These are phyloP conservation scores for Conringia planisiliqua DNA, from an alignment of 345 rosid species.

Conservation along the genomic window DNA sequence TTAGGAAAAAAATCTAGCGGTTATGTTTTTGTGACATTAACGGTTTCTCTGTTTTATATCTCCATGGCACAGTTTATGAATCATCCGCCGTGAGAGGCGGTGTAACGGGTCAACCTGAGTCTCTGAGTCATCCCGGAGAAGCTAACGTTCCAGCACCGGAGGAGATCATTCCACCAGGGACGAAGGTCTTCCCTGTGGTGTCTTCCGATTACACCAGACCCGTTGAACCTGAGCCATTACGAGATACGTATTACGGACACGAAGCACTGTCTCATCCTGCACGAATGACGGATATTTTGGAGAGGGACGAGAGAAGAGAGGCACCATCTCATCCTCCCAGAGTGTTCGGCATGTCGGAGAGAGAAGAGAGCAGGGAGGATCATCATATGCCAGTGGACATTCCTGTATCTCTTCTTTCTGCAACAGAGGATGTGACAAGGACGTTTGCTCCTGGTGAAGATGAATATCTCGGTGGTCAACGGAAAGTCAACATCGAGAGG, in stretches of 20 bases:
- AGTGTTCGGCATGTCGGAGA: background rate
- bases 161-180: constrained; percentile 27
- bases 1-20: background rate
- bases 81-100: constrained; percentile 24
- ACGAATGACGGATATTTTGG: background rate
- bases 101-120: constrained; percentile 26
- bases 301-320: background rate
- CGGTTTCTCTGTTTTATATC: background rate
- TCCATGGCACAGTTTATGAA: constrained; percentile 20
- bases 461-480: constrained; percentile 33
- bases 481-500: constrained; percentile 36
- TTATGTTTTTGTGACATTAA: background rate
- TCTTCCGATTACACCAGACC: constrained; percentile 11
- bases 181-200: constrained; percentile 24
- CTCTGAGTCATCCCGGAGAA: constrained; percentile 23
- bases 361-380: constrained; percentile 32
- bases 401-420: constrained; percentile 28
- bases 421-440: constrained; percentile 34
- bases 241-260: constrained; percentile 1
- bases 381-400: constrained; percentile 33
- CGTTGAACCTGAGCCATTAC: constrained; percentile 11
- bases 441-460: constrained; percentile 30
- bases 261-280: constrained; percentile 9
- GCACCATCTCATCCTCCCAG: background rate
- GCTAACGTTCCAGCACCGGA: constrained; percentile 25